Percentiles rank a stretch among this genome's conserved stretches.
Conservation (phyloP, 805 yeast species). For the Ogataea salicorniae region DNA sequence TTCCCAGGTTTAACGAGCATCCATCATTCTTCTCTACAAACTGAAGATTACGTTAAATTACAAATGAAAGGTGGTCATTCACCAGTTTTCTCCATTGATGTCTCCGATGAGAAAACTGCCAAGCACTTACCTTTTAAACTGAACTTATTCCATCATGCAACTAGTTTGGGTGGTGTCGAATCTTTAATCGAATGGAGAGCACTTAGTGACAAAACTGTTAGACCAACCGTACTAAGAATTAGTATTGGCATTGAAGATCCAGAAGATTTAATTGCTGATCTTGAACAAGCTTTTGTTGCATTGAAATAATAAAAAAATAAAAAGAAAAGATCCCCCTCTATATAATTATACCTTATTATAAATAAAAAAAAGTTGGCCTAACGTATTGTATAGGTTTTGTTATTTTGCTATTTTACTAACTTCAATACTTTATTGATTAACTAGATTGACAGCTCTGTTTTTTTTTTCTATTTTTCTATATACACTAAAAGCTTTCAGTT, state of each 20-base stretch:
- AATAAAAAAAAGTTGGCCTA: no score
- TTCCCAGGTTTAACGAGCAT: slow-evolving; percentile 50
- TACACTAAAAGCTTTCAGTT: no score
- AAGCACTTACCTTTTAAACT: slow-evolving; percentile 57
- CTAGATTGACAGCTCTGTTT: no score
- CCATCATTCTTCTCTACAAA: slow-evolving; percentile 74
- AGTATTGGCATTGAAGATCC: slow-evolving; percentile 78
- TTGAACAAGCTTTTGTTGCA: slow-evolving; percentile 49
- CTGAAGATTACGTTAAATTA: slow-evolving; percentile 55
- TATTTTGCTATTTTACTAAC: no score
- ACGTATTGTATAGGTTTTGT: background rate
- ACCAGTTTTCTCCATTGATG: slow-evolving; percentile 71
- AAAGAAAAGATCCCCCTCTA: background rate
- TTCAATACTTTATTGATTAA: no score
- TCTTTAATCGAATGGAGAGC: slow-evolving; percentile 90
- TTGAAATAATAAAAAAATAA: slow-evolving; percentile 1
- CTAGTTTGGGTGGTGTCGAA: slow-evolving; percentile 91
- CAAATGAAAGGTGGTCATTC: slow-evolving; percentile 63
- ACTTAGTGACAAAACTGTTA: slow-evolving; percentile 55
- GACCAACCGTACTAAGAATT: slow-evolving; percentile 58
- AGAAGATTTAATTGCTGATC: slow-evolving; percentile 71
- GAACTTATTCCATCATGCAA: slow-evolving; percentile 79
- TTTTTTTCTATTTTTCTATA: no score
- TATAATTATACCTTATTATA: background rate
- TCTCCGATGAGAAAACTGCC: slow-evolving; percentile 50